Evolutionary conservation across 345 rosid species (phyloP), one percentile per base, ranked within the genome.

Genomic region (Triadica sebifera): DNA sequence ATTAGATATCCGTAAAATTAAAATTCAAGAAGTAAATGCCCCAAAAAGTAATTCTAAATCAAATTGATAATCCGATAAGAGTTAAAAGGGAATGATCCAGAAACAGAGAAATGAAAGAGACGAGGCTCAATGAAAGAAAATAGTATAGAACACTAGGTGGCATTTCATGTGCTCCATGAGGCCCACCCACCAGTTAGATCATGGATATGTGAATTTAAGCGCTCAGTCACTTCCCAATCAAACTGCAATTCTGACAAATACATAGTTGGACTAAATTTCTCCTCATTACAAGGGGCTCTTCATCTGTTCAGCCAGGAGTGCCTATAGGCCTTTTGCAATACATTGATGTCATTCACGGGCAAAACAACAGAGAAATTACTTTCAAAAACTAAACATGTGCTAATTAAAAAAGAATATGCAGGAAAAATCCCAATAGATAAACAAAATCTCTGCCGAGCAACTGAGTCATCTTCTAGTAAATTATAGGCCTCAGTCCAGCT

Each of bases 401-500:
- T 62, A 41, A 52, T 16, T 24, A 10, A 41, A 39, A 22, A 69
- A 22, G 8, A 46, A 75, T 29, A 20, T 5, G 24, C 10, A 38
- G 12, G 49, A 46, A 58, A 34, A 17, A 68, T 41, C 59, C 51
- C 59, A 47, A 6, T 22, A 50, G 15, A 22, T 38, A 38, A 64
- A 47, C 75, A 63, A 76, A 53, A 62, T 69, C 64, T 7, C 64
- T 4, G 56, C 41, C 20, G 19, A 24, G 47, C 11, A 74, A 56
- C 12, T 4, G 12, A 8, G 12, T 63, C 25, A 2, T 45, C 57
- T 49, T 56, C 72, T 39, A 55, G 39, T n/a, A 29, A 58, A 46
- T 41, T 41, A 8, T 4, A 15, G 47, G 65, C 61, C 74, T 86
- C 85, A 95, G 4, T 91, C 98, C 83, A 95, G 86, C 85, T 86